Percentiles rank a stretch among this genome's conserved stretches.
These are phyloP conservation scores for Wallacemonas sp. DNA, from an alignment of 208 protist genomes.

Conservation along the genomic window DNA sequence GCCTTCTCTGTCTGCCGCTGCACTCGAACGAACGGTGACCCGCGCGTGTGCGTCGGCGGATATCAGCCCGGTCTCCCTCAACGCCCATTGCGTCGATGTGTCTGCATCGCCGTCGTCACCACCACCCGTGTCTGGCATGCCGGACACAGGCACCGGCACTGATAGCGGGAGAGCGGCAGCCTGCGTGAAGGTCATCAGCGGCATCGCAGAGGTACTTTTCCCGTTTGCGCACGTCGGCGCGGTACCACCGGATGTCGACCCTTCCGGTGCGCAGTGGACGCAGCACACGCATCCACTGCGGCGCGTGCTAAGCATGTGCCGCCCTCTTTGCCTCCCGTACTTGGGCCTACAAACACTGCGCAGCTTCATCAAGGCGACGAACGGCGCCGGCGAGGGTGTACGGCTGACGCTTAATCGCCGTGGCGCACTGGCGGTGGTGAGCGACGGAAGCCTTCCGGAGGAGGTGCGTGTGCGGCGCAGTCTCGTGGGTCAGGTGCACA, in stretches of 20 bases:
- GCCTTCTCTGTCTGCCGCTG: neutral
- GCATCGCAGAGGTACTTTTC: constrained; percentile 18
- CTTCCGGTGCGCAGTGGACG: constrained; percentile 10
- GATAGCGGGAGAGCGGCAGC: neutral
- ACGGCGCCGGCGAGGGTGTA: constrained; percentile 49
- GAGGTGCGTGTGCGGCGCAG: constrained; percentile 54
- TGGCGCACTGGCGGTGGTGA: constrained; percentile 64
- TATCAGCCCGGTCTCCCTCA: constrained; percentile 15
- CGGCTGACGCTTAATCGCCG: constrained; percentile 84
- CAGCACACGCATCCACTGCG: constrained; percentile 15
- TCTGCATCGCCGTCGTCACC: neutral
- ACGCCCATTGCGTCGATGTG: constrained; percentile 21
- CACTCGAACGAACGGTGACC: constrained; percentile 10
- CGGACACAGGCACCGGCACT: no score
- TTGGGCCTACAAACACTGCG: constrained; percentile 42
- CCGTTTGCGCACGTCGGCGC: constrained; percentile 24
- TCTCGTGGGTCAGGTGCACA: constrained; percentile 89
- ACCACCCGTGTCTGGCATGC: no score
- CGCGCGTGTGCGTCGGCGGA: constrained; percentile 14
- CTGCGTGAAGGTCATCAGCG: neutral
- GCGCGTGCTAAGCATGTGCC: constrained; percentile 18
- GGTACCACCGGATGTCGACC: constrained; percentile 22
- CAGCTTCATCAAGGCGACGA: constrained; percentile 39
- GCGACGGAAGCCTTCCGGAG: constrained; percentile 27
- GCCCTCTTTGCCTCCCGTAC: constrained; percentile 33